Evolutionary conservation across 2,329 filamentous ascomycete genomes (phyloP).

Genomic region (Fusarium transvaalense): DNA sequence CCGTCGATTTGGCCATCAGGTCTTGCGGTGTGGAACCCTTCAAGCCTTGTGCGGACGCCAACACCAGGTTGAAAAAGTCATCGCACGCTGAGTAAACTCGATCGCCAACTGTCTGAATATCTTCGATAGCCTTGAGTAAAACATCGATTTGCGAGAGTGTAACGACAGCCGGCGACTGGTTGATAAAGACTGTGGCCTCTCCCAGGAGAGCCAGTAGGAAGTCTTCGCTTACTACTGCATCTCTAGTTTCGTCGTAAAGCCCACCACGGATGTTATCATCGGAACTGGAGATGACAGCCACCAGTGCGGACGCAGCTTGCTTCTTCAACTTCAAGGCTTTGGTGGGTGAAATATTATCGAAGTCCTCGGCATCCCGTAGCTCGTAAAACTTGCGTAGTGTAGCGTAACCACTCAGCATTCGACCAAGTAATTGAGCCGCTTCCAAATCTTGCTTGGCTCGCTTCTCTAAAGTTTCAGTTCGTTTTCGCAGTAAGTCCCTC

Average conservation of each 20-base stretch:
- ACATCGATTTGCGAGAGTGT: conserved; percentile 79
- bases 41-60: conserved; percentile 75
- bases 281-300: conserved; percentile 87
- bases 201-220: conserved; percentile 86
- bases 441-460: conserved; percentile 82
- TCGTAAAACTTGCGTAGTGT: conserved; percentile 92
- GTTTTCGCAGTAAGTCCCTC: conserved; percentile 75
- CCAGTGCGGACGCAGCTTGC: conserved; percentile 77
- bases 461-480: conserved; percentile 76
- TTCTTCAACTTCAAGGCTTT: conserved; percentile 72
- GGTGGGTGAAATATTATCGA: conserved; percentile 48
- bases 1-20: conserved; percentile 71
- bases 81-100: conserved; percentile 80
- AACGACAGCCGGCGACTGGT: conserved; percentile 67
- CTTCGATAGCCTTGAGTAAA: conserved; percentile 82
- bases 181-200: conserved; percentile 83
- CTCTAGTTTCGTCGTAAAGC: conserved; percentile 82
- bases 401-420: conserved; percentile 90
- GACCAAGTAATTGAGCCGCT: conserved; percentile 85
- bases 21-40: conserved; percentile 74
- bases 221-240: conserved; percentile 89
- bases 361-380: conserved; percentile 72
- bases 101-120: conserved; percentile 79
- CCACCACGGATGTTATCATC: conserved; percentile 93
- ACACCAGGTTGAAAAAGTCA: conserved; percentile 81